Evolutionary conservation across 495 filamentous ascomycete species (phyloP).

Genomic region (Penicillium bovifimosum): DNA sequence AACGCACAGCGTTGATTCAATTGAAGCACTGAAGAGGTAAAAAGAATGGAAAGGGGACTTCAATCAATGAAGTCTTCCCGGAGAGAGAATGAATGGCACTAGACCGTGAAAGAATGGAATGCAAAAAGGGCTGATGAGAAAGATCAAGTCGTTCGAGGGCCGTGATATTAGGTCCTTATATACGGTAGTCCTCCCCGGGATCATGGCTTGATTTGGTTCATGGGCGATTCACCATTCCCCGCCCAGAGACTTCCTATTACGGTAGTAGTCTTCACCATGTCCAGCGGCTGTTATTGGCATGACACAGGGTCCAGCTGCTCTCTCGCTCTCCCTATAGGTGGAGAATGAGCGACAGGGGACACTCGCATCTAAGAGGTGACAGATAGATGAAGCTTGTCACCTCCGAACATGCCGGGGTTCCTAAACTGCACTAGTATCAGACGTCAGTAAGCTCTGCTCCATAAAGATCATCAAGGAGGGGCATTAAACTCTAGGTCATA

Average conservation of each 20-base stretch:
- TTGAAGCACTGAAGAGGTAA: constrained; percentile 19
- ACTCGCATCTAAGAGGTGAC: constrained; percentile 20
- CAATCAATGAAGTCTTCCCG: constrained; percentile 39
- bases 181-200: constrained; percentile 13
- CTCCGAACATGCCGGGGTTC: constrained; percentile 14
- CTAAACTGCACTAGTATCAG: constrained; percentile 2
- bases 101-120: constrained; percentile 32
- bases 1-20: constrained; percentile 37
- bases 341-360: constrained; percentile 24
- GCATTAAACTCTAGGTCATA: constrained; percentile 4
- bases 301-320: constrained; percentile 8
- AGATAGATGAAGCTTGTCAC: constrained; percentile 34
- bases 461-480: constrained; percentile 1
- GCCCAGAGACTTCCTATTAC: constrained; percentile 20
- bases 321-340: constrained; percentile 20
- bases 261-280: constrained; percentile 15
- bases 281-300: constrained; percentile 17
- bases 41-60: constrained; percentile 35
- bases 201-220: constrained; percentile 15
- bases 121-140: constrained; percentile 25
- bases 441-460: constrained; percentile 18
- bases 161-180: constrained; percentile 17
- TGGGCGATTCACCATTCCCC: constrained; percentile 7
- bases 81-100: constrained; percentile 36
- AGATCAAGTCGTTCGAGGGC: neutral